phyloP scores from a whole-genome alignment of 2,329 filamentous ascomycete species.

The Arthrobotrys megalospora region DNA sequence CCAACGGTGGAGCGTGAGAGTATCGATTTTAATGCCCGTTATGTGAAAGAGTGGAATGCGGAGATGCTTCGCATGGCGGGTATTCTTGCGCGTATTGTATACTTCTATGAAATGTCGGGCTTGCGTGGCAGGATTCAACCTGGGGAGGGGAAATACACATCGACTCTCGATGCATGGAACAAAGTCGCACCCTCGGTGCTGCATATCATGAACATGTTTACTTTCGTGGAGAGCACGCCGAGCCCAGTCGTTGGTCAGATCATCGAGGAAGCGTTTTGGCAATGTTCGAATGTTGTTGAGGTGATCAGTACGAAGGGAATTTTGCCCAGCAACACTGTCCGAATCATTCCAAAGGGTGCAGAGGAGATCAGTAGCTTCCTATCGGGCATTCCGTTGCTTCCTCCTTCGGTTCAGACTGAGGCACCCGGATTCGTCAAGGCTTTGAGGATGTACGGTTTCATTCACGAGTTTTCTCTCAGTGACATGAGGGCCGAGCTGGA shows the following conservation, averaged over 20 bases:
- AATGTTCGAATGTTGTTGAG: constrained; percentile 86
- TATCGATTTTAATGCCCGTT: constrained; percentile 95
- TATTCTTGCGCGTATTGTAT: constrained; percentile 89
- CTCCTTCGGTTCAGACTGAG: constrained; percentile 79
- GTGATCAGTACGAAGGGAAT: constrained; percentile 90
- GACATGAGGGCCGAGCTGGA: constrained; percentile 90
- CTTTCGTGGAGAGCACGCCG: constrained; percentile 88
- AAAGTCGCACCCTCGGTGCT: constrained; percentile 69
- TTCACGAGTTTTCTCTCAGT: constrained; percentile 87
- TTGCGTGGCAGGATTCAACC: constrained; percentile 73
- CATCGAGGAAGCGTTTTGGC: constrained; percentile 97
- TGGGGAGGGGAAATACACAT: constrained; percentile 72
- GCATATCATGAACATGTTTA: constrained; percentile 88
- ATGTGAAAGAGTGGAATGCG: constrained; percentile 94
- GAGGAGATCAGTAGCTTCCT: constrained; percentile 80
- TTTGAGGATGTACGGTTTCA: constrained; percentile 84
- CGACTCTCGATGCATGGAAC: constrained; percentile 73
- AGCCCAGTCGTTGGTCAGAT: constrained; percentile 85
- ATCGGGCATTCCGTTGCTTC: constrained; percentile 87
- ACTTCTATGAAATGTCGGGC: constrained; percentile 86
- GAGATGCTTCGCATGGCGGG: constrained; percentile 93
- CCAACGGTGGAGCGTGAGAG: constrained; percentile 97
- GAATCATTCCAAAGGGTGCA: constrained; percentile 78
- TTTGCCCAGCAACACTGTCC: constrained; percentile 84
- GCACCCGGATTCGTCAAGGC: constrained; percentile 82